A percentile compares a stretch with the other conserved stretches of the same genome.
Conservation (phyloP, 805 yeast genomes). For the Candida berthetii region DNA sequence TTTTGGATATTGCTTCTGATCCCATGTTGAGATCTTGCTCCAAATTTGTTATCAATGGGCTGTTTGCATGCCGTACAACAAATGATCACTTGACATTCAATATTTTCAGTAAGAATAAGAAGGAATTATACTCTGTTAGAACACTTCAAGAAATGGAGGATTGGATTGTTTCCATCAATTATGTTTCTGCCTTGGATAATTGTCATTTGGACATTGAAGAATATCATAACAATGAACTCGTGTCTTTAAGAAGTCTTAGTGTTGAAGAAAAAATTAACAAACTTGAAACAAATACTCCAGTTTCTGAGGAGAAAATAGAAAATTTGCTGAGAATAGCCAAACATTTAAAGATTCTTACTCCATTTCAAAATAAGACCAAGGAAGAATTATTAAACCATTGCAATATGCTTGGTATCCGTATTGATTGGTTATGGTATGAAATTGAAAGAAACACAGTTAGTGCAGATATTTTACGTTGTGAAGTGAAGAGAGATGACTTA, state of each 20-base stretch:
- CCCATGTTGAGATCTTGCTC: conserved; percentile 20
- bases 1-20: conserved; percentile 23
- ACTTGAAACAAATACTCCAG: conserved; percentile 26
- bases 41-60: conserved; percentile 28
- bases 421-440: conserved; percentile 56
- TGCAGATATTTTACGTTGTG: conserved; percentile 24
- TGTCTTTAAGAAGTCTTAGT: conserved; percentile 18
- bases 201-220: conserved; percentile 20
- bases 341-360: conserved; percentile 43
- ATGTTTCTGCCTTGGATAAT: conserved; percentile 39
- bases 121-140: conserved; percentile 34
- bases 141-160: conserved; percentile 40
- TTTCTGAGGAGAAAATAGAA: conserved; percentile 28
- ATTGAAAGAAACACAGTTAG: conserved; percentile 37
- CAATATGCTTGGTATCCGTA: conserved; percentile 40
- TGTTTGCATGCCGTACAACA: conserved; percentile 28
- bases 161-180: conserved; percentile 56
- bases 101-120: conserved; percentile 34
- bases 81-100: conserved; percentile 22
- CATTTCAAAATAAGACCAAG: conserved; percentile 46
- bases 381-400: conserved; percentile 40
- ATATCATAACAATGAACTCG: conserved; percentile 13
- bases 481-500: conserved; percentile 2
- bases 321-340: conserved; percentile 27
- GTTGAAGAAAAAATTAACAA: conserved; percentile 27